Evolutionary conservation across 2,329 filamentous ascomycete genomes (phyloP).

Genomic region (Scleromitrula shiraiana): DNA sequence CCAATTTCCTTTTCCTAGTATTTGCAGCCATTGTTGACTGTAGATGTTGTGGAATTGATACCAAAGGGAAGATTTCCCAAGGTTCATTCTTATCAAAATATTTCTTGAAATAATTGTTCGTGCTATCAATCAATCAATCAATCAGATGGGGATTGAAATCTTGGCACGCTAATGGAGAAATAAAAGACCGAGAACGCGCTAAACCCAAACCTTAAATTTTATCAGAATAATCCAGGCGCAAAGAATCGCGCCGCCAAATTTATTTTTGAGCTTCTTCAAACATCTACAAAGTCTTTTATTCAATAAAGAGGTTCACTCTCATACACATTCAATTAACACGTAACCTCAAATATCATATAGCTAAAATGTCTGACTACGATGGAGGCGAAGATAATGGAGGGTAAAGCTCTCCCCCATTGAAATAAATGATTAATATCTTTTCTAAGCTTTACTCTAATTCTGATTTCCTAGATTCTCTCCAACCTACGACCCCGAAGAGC

Average conservation of each 20-base stretch:
- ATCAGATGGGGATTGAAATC: conserved; percentile 11
- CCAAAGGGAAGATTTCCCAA: not conserved
- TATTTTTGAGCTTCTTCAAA: conserved; percentile 15
- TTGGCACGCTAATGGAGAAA: conserved; percentile 21
- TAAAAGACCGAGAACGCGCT: not conserved
- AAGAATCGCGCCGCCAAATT: conserved; percentile 14
- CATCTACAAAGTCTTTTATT: not conserved
- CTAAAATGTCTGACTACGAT: conserved; percentile 62
- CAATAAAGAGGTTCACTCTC: conserved; percentile 4
- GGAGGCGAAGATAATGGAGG: conserved; percentile 13
- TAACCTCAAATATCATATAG: not conserved
- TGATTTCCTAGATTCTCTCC: conserved; percentile 18
- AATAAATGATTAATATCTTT: not conserved
- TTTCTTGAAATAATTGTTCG: conserved; percentile 11
- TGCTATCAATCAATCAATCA: conserved; percentile 6
- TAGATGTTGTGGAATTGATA: not conserved
- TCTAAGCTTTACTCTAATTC: not conserved
- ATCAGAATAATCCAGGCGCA: conserved; percentile 4
- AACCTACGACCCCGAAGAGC: conserved; percentile 50
- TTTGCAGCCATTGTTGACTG: conserved; percentile 18
- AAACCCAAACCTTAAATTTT: conserved; percentile 21
- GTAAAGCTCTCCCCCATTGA: conserved; percentile 1
- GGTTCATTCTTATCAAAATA: conserved; percentile 7
- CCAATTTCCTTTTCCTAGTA: conserved; percentile 20
- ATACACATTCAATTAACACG: not conserved